These are phyloP conservation scores for Medicago arabica DNA, from an alignment of 306 rosid species.

Conservation along the genomic window DNA sequence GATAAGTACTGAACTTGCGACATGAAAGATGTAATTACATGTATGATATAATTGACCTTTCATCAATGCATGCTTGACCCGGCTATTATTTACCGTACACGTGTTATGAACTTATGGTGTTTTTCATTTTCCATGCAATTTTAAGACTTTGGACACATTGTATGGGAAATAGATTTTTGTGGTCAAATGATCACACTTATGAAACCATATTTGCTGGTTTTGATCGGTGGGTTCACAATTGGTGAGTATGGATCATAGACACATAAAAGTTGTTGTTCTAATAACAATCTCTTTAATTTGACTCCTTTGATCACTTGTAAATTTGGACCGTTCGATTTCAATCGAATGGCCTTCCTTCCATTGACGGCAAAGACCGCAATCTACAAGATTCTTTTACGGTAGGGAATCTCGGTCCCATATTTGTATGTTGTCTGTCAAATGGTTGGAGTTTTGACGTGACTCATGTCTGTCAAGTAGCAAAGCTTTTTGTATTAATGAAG, in stretches of 20 bases:
- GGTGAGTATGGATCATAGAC: too few relatives aligned
- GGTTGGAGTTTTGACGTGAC: constrained; percentile 6
- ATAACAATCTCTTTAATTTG: too few relatives aligned
- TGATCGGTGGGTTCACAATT: too few relatives aligned
- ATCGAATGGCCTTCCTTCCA: not conserved
- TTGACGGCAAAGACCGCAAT: not conserved
- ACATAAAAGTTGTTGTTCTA: too few relatives aligned
- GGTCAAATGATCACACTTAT: not conserved
- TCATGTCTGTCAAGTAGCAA: constrained; percentile 2
- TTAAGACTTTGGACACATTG: constrained; percentile 19
- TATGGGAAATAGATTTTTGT: not conserved
- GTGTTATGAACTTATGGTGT: constrained; percentile 47
- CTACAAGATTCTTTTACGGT: not conserved
- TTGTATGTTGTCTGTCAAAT: constrained; percentile 14
- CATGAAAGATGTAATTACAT: not conserved
- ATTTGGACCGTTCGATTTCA: not conserved
- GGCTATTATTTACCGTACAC: constrained; percentile 57
- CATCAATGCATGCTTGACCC: constrained; percentile 33
- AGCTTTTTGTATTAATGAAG: constrained; percentile 46
- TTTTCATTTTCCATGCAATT: constrained; percentile 38
- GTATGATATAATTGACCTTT: constrained; percentile 16
- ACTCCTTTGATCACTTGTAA: not conserved
- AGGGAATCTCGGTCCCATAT: not conserved
- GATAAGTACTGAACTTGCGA: constrained; percentile 21
- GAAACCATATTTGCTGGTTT: too few relatives aligned